Conservation (phyloP, 2,329 filamentous ascomycete genomes). For the Samsoniella hepiali region DNA sequence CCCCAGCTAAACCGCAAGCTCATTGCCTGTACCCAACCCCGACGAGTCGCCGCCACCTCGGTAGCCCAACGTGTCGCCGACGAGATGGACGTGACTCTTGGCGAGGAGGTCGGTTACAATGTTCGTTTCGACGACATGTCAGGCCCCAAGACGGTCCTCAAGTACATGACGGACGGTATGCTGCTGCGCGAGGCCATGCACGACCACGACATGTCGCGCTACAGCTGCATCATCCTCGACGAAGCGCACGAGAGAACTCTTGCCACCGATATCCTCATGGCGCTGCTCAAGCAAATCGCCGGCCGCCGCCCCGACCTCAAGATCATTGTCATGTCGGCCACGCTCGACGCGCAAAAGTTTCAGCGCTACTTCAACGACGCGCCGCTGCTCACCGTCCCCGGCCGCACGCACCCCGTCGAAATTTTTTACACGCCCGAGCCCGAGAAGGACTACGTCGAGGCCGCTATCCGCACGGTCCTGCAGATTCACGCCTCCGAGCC, state of each 20-base stretch:
- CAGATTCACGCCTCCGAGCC: slow-evolving; percentile 93
- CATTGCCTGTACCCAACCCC: slow-evolving; percentile 94
- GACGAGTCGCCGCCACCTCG: slow-evolving; percentile 97
- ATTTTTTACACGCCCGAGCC: slow-evolving; percentile 98
- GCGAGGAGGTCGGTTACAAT: slow-evolving; percentile 95
- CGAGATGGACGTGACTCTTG: slow-evolving; percentile 90
- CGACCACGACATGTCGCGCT: slow-evolving; percentile 85
- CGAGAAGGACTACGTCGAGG: slow-evolving; percentile 95
- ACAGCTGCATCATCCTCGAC: slow-evolving; percentile 97
- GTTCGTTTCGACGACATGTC: slow-evolving; percentile 99
- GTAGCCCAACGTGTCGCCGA: slow-evolving; percentile 96
- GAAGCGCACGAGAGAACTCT: slow-evolving; percentile 98
- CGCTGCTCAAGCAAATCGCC: slow-evolving; percentile 86
- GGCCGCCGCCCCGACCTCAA: slow-evolving; percentile 83
- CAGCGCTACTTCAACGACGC: slow-evolving; percentile 96
- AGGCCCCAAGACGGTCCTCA: slow-evolving; percentile 81
- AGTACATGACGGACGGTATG: slow-evolving; percentile 99
- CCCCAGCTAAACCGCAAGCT: slow-evolving; percentile 83
- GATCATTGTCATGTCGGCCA: slow-evolving; percentile 98
- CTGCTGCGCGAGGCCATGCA: slow-evolving; percentile 94
- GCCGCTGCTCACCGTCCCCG: slow-evolving; percentile 87
- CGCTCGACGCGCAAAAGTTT: slow-evolving; percentile 95
- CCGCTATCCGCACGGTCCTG: slow-evolving; percentile 86
- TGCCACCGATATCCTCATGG: slow-evolving; percentile 96
- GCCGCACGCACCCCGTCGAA: slow-evolving; percentile 93